phyloP scores from a whole-genome alignment of 2,329 filamentous ascomycete genomes.

The Colletotrichum lentis region DNA sequence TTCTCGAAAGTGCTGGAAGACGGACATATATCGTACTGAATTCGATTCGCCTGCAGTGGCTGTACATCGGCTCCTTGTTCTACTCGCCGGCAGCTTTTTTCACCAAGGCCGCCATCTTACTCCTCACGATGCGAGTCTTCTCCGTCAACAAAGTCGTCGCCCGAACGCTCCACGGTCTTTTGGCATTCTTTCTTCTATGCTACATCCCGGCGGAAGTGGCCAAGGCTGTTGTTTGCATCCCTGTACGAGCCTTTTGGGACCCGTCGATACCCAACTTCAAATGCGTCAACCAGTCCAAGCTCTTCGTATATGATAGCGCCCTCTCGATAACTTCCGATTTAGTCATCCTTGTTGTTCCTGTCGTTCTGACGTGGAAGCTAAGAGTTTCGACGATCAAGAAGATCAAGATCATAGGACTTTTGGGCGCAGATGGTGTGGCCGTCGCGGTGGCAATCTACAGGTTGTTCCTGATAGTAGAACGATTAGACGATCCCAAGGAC shows the following conservation, averaged over 20 bases:
- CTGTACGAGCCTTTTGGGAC: constrained; percentile 42
- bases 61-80: constrained; percentile 43
- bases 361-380: constrained; percentile 46
- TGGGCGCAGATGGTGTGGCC: constrained; percentile 45
- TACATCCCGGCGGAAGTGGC: constrained; percentile 44
- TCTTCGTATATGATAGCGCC: constrained; percentile 47
- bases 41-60: constrained; percentile 38
- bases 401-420: constrained; percentile 45
- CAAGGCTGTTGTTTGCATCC: constrained; percentile 42
- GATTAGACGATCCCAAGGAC: constrained; percentile 41
- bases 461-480: constrained; percentile 38
- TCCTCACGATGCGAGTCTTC: constrained; percentile 47
- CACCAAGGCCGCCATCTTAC: constrained; percentile 45
- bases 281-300: constrained; percentile 46
- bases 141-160: constrained; percentile 41
- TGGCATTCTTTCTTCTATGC: constrained; percentile 41
- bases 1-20: too few species aligned
- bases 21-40: neutral
- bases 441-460: constrained; percentile 44
- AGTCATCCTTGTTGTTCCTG: constrained; percentile 47
- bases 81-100: constrained; percentile 45
- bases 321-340: constrained; percentile 47
- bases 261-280: constrained; percentile 17
- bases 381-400: constrained; percentile 44
- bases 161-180: constrained; percentile 43